A percentile compares a stretch with the other conserved stretches of the same genome.
Conservation (phyloP, 768 basidiomycete genomes). For the Hygrocybe punicea region DNA sequence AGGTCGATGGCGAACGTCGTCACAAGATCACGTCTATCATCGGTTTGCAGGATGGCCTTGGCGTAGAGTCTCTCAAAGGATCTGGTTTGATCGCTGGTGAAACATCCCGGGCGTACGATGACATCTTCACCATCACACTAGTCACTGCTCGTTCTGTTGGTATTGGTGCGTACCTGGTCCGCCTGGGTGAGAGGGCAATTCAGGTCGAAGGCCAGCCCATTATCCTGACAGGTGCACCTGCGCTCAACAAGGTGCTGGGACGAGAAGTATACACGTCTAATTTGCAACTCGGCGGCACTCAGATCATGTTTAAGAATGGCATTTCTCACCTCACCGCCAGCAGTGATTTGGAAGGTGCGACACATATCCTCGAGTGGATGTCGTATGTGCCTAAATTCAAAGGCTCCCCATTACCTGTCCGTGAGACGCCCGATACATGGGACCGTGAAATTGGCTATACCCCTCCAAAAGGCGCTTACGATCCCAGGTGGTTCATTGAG, state of each 20-base stretch:
- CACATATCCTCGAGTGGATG: conserved; percentile 91
- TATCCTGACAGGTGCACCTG: conserved; percentile 94
- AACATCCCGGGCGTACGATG: conserved; percentile 97
- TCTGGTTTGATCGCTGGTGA: conserved; percentile 98
- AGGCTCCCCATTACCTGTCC: conserved; percentile 75
- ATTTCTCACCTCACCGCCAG: conserved; percentile 93
- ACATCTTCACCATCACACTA: conserved; percentile 99
- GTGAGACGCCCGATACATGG: conserved; percentile 73
- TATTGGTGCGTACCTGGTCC: conserved; percentile 98
- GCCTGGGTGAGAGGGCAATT: conserved; percentile 94
- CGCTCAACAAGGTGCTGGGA: conserved; percentile 97
- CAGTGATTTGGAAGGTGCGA: conserved; percentile 94
- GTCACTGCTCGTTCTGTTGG: conserved; percentile 98
- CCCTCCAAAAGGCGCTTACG: conserved; percentile 92
- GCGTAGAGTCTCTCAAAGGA: conserved; percentile 92
- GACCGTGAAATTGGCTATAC: conserved; percentile 88
- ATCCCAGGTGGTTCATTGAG: conserved; percentile 97
- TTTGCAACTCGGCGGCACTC: conserved; percentile 97
- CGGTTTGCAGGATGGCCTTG: conserved; percentile 94
- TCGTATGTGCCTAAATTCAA: conserved; percentile 88
- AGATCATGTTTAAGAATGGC: conserved; percentile 99
- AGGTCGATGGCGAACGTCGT: conserved; percentile 81
- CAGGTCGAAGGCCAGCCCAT: conserved; percentile 99
- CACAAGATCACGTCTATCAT: conserved; percentile 96
- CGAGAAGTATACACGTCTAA: conserved; percentile 99